A percentile compares a stretch with the other conserved stretches of the same genome.
Conservation (phyloP, 176 grass and related monocot species). For the Oryza punctata region DNA sequence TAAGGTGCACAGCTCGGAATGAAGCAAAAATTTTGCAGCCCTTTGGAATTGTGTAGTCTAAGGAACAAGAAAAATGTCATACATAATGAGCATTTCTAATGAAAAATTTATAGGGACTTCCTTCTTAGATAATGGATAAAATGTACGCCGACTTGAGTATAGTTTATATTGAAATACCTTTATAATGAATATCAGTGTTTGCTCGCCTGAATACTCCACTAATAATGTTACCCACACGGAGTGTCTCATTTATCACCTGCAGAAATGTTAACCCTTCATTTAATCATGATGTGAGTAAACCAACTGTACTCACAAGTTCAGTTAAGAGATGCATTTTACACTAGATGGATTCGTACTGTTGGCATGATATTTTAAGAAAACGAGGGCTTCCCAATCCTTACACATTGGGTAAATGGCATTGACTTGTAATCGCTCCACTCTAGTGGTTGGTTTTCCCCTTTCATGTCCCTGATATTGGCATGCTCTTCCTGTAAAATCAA, state of each 20-base stretch:
- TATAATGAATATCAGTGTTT: slow-evolving; percentile 78
- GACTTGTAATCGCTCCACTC: slow-evolving; percentile 96
- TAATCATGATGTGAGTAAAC: background rate
- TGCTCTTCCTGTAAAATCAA: slow-evolving; percentile 85
- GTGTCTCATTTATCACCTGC: slow-evolving; percentile 96
- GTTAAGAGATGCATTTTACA: background rate
- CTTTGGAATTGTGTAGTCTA: slow-evolving; percentile 90
- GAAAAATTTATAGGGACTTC: background rate
- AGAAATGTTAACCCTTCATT: slow-evolving; percentile 11
- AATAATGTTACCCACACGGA: slow-evolving; percentile 93
- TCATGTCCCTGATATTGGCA: slow-evolving; percentile 60
- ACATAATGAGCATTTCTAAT: slow-evolving; percentile 4
- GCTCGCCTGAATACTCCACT: slow-evolving; percentile 94
- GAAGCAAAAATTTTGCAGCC: slow-evolving; percentile 95
- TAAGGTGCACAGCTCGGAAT: slow-evolving; percentile 91
- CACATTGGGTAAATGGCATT: slow-evolving; percentile 97
- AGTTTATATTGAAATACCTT: slow-evolving; percentile 53
- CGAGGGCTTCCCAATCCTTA: slow-evolving; percentile 33
- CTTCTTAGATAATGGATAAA: too few species aligned
- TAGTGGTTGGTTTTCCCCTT: slow-evolving; percentile 50
- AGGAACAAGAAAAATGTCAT: slow-evolving; percentile 18
- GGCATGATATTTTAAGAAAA: background rate
- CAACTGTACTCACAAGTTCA: background rate
- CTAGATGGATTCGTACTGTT: background rate
- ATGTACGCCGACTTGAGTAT: background rate